Base-by-base conservation (phyloP, 345 rosid species). In the Citrus reticulata region DNA sequence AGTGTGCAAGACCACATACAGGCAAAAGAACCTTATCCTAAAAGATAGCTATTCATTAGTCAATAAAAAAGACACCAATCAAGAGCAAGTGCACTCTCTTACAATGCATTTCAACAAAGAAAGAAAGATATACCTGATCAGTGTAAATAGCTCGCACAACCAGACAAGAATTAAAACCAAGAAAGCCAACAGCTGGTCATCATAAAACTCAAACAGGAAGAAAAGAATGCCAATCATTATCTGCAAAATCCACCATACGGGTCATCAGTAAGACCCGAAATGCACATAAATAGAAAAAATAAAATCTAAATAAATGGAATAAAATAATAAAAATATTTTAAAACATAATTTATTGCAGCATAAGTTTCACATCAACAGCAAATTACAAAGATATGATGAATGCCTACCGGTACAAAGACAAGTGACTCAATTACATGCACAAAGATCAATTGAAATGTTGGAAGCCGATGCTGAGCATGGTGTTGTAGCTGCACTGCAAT, bases 401-500 rank as follows among this genome's bases (percentile, higher is more conserved):
- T 78, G 76, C 89, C 73, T 84, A 97, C 99, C 57, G 98, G 99
- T 68, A 94, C 99, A 92, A 97, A 97, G 79, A 94, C 98, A 62
- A 97, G 98, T 6, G 98, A 97, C 83, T 97, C 98, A 69, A 97
- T 91, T 37, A 92, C 99, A 80, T 97, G 98, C 69, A 97, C 97
- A 83, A 97, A 97, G 80, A 97, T 97, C 90, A 97, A 88, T 88
- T 97, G 98, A 87, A 97, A 97, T 30, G 99, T 94, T 66, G 99
- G 99, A 79, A 94, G 90, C 78, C 86, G 90, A 84, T 93, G 98
- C 74, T 93, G 97, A 84, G 99, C 99, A 84, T 94, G 98, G 89
- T 97, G 98, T 79, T 97, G 98, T 88, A 97, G 99, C 93, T 97
- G 99, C 91, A 94, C 99, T 94, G 98, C 87, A 89, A 84, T 70